phyloP scores from a whole-genome alignment of 257 asterid species.

The Henckelia pumila region DNA sequence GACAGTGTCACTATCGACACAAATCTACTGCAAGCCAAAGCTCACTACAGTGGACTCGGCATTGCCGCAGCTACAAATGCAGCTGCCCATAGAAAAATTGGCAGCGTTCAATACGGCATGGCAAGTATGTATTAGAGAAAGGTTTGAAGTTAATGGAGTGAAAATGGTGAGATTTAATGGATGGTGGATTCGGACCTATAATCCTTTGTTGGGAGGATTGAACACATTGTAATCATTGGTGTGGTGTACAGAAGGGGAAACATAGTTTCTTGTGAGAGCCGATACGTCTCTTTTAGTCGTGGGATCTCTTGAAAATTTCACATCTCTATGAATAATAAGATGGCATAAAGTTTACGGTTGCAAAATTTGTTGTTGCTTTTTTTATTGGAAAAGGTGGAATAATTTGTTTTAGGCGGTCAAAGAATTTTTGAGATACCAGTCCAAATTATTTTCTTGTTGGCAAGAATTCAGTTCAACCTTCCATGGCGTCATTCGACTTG shows the following conservation, averaged over 20 bases:
- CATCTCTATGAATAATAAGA: not conserved
- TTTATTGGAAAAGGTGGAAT: not conserved
- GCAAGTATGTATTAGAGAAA: conserved; percentile 23
- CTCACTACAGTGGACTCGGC: conserved; percentile 59
- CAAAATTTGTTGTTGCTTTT: not conserved
- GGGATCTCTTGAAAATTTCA: not conserved
- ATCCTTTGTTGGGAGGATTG: not conserved
- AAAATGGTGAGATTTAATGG: not conserved
- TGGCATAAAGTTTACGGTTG: not conserved
- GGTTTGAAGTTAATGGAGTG: not conserved
- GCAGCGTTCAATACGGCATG: conserved; percentile 35
- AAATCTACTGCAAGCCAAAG: conserved; percentile 58
- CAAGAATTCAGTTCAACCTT: no score
- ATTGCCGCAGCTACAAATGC: conserved; percentile 35
- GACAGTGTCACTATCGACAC: conserved; percentile 60
- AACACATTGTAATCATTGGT: not conserved
- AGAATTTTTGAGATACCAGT: not conserved
- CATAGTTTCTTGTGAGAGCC: not conserved
- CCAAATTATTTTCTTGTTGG: not conserved
- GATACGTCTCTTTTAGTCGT: not conserved
- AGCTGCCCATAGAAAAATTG: conserved; percentile 39
- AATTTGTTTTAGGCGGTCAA: not conserved
- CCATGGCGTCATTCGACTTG: no score
- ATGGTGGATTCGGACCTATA: not conserved
- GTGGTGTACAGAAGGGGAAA: not conserved